A percentile compares a stretch with the other conserved stretches of the same genome.
Conservation (phyloP, 2,329 filamentous ascomycete species). For the Blastomyces parvus region DNA sequence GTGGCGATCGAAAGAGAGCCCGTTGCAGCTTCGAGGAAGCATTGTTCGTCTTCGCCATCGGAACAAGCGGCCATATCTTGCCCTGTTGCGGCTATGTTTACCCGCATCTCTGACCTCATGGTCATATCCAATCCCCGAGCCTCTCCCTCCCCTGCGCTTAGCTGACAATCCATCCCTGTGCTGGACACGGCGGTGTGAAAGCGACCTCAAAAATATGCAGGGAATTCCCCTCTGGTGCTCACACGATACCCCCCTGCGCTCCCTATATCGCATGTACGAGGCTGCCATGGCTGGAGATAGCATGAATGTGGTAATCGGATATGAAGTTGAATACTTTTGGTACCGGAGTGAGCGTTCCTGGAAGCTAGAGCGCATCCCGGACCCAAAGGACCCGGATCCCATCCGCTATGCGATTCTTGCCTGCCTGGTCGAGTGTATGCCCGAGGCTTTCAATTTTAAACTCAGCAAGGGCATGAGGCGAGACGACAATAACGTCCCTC, state of each 20-base stretch:
- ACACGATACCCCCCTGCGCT: slow-evolving; percentile 7
- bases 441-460: slow-evolving; percentile 21
- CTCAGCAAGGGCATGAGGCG: slow-evolving; percentile 18
- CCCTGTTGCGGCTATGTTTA: neutral
- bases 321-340: slow-evolving; percentile 22
- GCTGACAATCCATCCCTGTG: neutral
- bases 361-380: slow-evolving; percentile 19
- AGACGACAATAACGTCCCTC: slow-evolving; percentile 14
- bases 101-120: neutral
- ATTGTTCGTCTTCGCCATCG: slow-evolving; percentile 1
- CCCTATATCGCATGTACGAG: slow-evolving; percentile 23
- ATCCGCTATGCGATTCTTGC: slow-evolving; percentile 24
- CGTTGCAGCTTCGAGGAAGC: neutral
- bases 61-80: slow-evolving; percentile 2
- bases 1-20: neutral
- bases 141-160: neutral
- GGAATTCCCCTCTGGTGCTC: slow-evolving; percentile 1
- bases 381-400: slow-evolving; percentile 21
- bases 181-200: slow-evolving; percentile 1
- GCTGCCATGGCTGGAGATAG: slow-evolving; percentile 13
- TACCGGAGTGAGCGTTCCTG: slow-evolving; percentile 17
- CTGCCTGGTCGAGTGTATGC: slow-evolving; percentile 19
- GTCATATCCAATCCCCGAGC: neutral
- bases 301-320: slow-evolving; percentile 11
- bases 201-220: slow-evolving; percentile 1